Percentiles rank a stretch among this genome's conserved stretches.
Evolutionary conservation across 495 filamentous ascomycete species (phyloP).

Genomic region (Xylaria acuta): DNA sequence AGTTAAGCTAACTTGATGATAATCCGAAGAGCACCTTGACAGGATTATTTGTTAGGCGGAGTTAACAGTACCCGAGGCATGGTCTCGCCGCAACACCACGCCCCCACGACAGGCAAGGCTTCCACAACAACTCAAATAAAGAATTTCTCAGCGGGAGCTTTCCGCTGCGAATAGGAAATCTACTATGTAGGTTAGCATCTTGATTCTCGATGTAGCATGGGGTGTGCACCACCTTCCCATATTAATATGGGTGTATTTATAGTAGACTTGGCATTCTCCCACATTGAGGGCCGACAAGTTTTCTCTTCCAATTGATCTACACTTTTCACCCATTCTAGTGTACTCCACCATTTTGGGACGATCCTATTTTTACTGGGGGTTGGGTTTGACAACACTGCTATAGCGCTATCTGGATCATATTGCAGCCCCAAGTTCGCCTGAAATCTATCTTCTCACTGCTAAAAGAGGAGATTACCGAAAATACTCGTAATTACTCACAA

Average conservation of each 20-base stretch:
- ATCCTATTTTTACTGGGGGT: neutral
- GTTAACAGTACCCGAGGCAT: neutral
- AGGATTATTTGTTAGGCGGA: neutral
- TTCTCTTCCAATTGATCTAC: too few species aligned
- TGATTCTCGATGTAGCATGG: neutral
- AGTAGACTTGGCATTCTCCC: too few species aligned
- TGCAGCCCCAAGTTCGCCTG: neutral
- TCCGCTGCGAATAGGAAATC: neutral
- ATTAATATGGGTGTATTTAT: too few species aligned
- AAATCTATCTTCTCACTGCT: neutral
- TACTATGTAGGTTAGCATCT: too few species aligned
- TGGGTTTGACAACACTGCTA: neutral
- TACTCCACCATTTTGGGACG: too few species aligned
- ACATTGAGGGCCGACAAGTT: too few species aligned
- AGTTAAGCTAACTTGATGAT: neutral
- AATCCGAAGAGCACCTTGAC: neutral
- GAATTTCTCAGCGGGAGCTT: neutral
- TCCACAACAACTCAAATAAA: conserved; percentile 4
- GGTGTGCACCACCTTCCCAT: too few species aligned
- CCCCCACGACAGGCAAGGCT: neutral
- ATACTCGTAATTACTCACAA: neutral
- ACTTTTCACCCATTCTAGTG: too few species aligned
- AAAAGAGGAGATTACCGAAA: neutral
- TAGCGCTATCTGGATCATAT: neutral
- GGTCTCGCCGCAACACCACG: neutral